A percentile compares a stretch with the other conserved stretches of the same genome.
phyloP scores from a whole-genome alignment of 441 rosid genomes.

The Erodium texanum region DNA sequence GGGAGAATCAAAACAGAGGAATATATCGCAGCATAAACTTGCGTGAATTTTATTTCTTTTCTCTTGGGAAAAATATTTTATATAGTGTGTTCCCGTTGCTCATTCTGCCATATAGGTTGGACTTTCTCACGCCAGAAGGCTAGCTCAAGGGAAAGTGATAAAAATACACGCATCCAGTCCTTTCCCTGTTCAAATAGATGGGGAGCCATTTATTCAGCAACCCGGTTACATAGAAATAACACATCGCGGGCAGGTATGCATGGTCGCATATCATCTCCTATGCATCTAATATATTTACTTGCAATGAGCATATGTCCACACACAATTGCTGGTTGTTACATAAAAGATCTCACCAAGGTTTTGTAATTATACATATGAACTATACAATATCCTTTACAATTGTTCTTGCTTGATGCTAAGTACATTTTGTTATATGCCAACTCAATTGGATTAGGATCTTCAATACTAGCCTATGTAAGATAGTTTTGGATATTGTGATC shows the following conservation, averaged over 20 bases:
- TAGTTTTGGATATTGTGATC: background rate
- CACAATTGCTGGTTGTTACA: background rate
- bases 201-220: conserved; percentile 67
- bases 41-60: background rate
- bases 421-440: background rate
- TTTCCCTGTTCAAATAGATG: conserved; percentile 64
- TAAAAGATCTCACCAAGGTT: background rate
- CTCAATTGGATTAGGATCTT: background rate
- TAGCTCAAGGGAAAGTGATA: conserved; percentile 53
- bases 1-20: too few relatives aligned
- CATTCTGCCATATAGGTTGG: conserved; percentile 34
- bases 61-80: too few relatives aligned
- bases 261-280: background rate
- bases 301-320: background rate
- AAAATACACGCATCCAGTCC: conserved; percentile 51
- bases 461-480: background rate
- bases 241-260: conserved; percentile 53
- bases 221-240: conserved; percentile 59
- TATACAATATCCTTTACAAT: background rate
- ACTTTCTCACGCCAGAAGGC: conserved; percentile 59
- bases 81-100: background rate
- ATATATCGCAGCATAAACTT: background rate
- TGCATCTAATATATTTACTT: background rate
- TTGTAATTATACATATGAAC: background rate
- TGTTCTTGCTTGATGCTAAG: background rate